Evolutionary conservation across 257 asterid genomes (phyloP).

Genomic region (Petunia axillaris): DNA sequence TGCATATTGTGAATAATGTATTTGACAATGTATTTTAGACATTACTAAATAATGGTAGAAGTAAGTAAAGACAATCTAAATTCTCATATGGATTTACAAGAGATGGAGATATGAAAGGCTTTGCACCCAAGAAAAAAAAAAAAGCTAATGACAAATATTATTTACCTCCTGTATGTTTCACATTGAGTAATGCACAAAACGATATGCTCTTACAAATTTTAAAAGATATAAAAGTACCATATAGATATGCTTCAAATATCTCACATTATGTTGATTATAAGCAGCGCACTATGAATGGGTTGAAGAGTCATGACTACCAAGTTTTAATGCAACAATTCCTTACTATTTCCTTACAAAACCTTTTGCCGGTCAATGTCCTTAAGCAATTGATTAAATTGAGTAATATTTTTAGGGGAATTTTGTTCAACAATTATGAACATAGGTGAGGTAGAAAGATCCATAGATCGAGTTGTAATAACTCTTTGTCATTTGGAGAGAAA

Average conservation of each 20-base stretch:
- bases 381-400: no score
- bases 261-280: background rate
- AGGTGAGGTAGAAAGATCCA: background rate
- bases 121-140: background rate
- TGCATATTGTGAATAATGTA: conserved; percentile 30
- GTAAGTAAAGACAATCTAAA: conserved; percentile 23
- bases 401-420: background rate
- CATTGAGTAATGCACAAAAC: background rate
- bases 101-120: background rate
- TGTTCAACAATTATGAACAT: background rate
- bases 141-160: background rate
- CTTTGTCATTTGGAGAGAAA: background rate
- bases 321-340: background rate
- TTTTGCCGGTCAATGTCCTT: no score
- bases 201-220: background rate
- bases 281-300: no score
- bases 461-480: background rate
- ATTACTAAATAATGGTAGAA: background rate
- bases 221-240: conserved; percentile 12
- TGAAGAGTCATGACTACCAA: background rate
- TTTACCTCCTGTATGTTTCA: conserved; percentile 13
- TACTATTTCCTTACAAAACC: background rate
- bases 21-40: background rate
- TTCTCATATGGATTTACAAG: conserved; percentile 19
- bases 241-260: conserved; percentile 18